phyloP scores from a whole-genome alignment of 225 moss, liverwort and hornwort genomes.

The Pseudoscleropodium purum region DNA sequence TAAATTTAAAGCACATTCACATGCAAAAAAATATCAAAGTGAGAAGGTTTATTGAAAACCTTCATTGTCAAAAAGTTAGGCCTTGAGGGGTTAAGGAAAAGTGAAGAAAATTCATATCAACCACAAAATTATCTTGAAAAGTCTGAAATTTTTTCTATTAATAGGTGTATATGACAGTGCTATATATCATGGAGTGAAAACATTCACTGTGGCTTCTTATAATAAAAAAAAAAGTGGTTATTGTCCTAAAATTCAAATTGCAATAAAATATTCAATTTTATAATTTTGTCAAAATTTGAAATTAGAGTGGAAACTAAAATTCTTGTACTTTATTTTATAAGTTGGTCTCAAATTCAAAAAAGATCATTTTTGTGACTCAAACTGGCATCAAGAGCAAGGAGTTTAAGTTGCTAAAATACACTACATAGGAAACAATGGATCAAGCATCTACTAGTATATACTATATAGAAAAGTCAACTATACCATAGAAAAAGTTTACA shows the following conservation, averaged over 20 bases:
- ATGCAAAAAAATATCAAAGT: no score
- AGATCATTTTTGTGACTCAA: neutral
- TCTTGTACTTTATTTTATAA: neutral
- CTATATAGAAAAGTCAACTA: neutral
- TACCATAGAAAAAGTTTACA: neutral
- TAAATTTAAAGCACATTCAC: no score
- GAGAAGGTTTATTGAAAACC: no score
- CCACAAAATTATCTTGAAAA: neutral
- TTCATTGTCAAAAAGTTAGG: no score
- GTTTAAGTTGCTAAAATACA: neutral
- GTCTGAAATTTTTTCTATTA: rapidly evolving
- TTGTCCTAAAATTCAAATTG: neutral
- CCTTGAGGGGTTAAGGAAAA: no score
- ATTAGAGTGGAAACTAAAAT: rapidly evolving
- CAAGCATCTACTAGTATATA: neutral
- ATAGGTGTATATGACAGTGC: no score
- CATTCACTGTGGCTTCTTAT: no score
- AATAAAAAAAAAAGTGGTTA: rapidly evolving
- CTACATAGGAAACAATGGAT: neutral
- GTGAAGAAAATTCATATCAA: neutral
- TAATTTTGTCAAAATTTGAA: neutral
- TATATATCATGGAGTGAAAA: neutral
- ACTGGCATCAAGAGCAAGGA: neutral
- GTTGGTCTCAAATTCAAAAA: neutral
- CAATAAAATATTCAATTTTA: neutral